These are phyloP conservation scores for Cnidoscolus chayamansa DNA, from an alignment of 441 rosid genomes.

Conservation along the genomic window DNA sequence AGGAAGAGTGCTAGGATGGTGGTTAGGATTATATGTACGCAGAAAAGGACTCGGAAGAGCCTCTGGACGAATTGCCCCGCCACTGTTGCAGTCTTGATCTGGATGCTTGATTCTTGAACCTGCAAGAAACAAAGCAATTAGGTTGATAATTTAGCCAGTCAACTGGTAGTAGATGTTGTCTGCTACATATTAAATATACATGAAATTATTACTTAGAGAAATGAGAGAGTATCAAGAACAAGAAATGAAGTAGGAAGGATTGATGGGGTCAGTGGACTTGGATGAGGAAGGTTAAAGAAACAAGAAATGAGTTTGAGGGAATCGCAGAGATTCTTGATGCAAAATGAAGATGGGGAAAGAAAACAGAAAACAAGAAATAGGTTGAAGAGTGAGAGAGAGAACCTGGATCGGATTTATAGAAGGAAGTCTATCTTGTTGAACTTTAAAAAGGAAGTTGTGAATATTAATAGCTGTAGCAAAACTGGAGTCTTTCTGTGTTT, in stretches of 20 bases:
- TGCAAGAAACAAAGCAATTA: slow-evolving; percentile 22
- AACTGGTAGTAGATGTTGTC: slow-evolving; percentile 1
- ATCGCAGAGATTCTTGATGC: slow-evolving; percentile 1
- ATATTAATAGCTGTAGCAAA: background rate
- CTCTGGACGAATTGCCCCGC: slow-evolving; percentile 38
- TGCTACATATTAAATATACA: background rate
- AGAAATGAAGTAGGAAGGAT: background rate
- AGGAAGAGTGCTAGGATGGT: slow-evolving; percentile 47
- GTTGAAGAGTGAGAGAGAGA: slow-evolving; percentile 1
- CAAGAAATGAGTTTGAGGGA: background rate
- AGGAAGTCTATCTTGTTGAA: slow-evolving; percentile 30
- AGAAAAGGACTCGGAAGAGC: slow-evolving; percentile 55
- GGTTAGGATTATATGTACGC: slow-evolving; percentile 44
- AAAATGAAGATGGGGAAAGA: background rate
- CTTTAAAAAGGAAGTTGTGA: slow-evolving; percentile 31
- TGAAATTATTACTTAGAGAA: background rate
- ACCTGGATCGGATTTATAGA: slow-evolving; percentile 38
- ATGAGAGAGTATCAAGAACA: background rate
- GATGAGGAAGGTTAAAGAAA: slow-evolving; percentile 4
- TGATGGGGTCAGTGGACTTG: background rate
- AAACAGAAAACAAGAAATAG: background rate
- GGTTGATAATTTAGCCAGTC: background rate
- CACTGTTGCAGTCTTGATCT: slow-evolving; percentile 32
- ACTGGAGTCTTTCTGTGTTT: slow-evolving; percentile 16
- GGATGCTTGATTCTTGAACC: slow-evolving; percentile 42